Conservation (phyloP, 306 rosid genomes). For the Prunus padus region DNA sequence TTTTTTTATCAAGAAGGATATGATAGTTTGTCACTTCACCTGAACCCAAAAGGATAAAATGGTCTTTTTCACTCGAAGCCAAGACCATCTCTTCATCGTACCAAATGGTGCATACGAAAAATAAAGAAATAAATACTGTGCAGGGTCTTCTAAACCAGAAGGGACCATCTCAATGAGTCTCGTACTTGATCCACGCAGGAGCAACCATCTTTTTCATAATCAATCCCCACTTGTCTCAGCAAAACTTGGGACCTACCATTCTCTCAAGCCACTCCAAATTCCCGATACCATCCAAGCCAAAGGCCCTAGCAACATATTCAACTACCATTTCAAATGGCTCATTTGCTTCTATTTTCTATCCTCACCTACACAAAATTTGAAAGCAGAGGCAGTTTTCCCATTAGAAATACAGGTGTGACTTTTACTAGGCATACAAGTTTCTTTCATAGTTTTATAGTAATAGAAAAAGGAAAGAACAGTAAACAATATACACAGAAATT, state of each 20-base stretch:
- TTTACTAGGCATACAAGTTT: neutral
- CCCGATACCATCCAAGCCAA: neutral
- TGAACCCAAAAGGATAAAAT: no score
- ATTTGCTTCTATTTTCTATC: neutral
- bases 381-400: neutral
- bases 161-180: neutral
- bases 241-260: neutral
- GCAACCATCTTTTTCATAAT: neutral
- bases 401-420: neutral
- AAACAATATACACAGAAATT: neutral
- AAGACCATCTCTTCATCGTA: no score
- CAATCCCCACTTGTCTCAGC: neutral
- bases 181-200: no score
- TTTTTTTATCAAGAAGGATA: neutral
- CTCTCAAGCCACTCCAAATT: neutral
- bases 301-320: neutral
- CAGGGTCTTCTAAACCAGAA: no score
- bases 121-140: neutral
- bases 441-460: no score
- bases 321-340: neutral
- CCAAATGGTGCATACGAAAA: neutral
- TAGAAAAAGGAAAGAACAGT: neutral
- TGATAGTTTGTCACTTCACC: neutral
- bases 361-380: neutral
- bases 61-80: no score